Evolutionary conservation across 2,329 filamentous ascomycete species (phyloP).

Genomic region (Aspergillus novoparasiticus): DNA sequence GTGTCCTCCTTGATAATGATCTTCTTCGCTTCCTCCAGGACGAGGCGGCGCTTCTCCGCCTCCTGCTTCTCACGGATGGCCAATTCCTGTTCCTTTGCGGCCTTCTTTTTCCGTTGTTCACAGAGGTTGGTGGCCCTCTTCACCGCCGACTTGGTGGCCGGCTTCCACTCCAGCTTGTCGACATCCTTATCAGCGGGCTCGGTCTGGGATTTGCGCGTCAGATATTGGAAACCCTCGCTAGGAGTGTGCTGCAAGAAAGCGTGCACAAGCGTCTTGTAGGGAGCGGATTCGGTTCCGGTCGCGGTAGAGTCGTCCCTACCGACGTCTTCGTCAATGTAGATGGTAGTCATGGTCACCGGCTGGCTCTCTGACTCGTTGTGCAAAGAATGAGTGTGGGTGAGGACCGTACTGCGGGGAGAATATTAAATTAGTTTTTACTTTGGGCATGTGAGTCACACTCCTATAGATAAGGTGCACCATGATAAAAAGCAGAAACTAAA

Average conservation of each 20-base stretch:
- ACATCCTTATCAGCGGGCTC: conserved; percentile 63
- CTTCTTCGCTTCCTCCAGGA: conserved; percentile 82
- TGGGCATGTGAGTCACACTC: background rate
- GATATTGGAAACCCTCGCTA: conserved; percentile 62
- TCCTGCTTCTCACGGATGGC: conserved; percentile 73
- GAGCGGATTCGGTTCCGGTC: conserved; percentile 69
- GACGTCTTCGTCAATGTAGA: conserved; percentile 80
- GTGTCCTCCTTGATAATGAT: conserved; percentile 70
- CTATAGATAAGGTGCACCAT: background rate
- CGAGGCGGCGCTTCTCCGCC: conserved; percentile 67
- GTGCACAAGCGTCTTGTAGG: conserved; percentile 79
- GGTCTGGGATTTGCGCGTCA: conserved; percentile 68
- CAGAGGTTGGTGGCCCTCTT: conserved; percentile 81
- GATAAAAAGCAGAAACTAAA: background rate
- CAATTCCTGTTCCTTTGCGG: conserved; percentile 73
- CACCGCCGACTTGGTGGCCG: conserved; percentile 77
- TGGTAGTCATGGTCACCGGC: conserved; percentile 38
- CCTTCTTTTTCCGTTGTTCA: conserved; percentile 81
- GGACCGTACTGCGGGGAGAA: background rate
- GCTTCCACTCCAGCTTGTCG: conserved; percentile 76
- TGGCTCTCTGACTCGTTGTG: background rate
- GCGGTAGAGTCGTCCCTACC: conserved; percentile 70
- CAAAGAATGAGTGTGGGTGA: background rate
- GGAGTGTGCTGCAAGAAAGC: conserved; percentile 73
- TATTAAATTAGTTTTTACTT: background rate